These are phyloP conservation scores for Mycena galericulata DNA, from an alignment of 768 basidiomycete species.

Conservation along the genomic window DNA sequence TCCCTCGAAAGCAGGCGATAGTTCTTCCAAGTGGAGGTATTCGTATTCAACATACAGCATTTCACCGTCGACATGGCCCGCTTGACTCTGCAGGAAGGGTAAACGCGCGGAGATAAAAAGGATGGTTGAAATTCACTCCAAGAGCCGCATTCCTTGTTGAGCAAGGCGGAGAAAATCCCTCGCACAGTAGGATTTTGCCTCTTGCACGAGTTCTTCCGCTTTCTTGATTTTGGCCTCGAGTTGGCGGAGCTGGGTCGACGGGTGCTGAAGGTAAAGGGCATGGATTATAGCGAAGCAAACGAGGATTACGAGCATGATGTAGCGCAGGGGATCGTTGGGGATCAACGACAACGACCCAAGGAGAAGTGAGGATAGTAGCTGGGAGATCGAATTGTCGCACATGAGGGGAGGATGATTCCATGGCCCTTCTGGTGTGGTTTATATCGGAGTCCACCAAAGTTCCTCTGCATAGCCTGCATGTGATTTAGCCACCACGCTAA, in stretches of 20 bases:
- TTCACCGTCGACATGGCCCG: not conserved
- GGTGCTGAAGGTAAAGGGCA: not conserved
- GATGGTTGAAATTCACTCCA: not conserved
- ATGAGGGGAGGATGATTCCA: not conserved
- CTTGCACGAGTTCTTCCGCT: not conserved
- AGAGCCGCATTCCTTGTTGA: not conserved
- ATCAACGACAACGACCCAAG: not conserved
- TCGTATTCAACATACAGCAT: slow-evolving; percentile 1
- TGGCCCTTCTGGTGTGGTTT: no score
- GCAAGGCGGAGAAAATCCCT: slow-evolving; percentile 6
- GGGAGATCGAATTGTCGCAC: not conserved
- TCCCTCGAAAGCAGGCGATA: slow-evolving; percentile 2
- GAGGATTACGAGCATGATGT: not conserved
- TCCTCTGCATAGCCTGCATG: no score
- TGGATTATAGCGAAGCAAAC: not conserved
- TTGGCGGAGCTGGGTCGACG: not conserved
- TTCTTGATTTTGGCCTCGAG: not conserved
- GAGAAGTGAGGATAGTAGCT: not conserved
- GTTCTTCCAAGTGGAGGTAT: slow-evolving; percentile 16
- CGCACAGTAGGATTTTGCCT: not conserved
- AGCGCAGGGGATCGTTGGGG: not conserved
- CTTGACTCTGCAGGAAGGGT: not conserved
- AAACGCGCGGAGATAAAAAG: not conserved
- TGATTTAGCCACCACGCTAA: no score
- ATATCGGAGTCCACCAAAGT: no score